Evolutionary conservation across 331 rosid genomes (phyloP).

Genomic region (Rosa hybrid): DNA sequence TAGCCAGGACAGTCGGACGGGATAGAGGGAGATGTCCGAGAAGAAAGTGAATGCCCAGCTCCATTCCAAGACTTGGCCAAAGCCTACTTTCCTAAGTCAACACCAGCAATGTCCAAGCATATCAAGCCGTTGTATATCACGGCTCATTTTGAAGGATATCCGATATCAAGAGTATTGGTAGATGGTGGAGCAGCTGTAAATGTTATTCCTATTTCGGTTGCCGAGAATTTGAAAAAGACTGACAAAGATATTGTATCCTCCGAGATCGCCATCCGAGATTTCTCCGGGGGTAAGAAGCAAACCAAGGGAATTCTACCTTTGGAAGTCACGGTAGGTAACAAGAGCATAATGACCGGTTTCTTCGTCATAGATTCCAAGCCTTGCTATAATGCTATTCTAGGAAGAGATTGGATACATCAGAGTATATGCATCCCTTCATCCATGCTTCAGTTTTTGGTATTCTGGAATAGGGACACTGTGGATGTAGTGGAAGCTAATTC

Average conservation of each 20-base stretch:
- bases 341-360: neutral
- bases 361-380: neutral
- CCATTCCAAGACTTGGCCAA: neutral
- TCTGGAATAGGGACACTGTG: neutral
- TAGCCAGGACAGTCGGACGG: neutral
- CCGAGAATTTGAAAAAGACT: too few relatives aligned
- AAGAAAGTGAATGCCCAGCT: neutral
- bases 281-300: too few relatives aligned
- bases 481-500: neutral
- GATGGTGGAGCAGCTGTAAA: too few relatives aligned
- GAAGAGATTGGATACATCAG: neutral
- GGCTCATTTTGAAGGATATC: too few relatives aligned
- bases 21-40: neutral
- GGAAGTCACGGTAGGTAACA: too few relatives aligned
- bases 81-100: neutral
- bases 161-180: too few relatives aligned
- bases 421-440: neutral
- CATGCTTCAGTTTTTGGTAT: neutral
- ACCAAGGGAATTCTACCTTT: too few relatives aligned
- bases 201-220: too few relatives aligned
- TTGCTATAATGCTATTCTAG: neutral
- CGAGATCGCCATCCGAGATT: too few relatives aligned
- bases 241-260: too few relatives aligned
- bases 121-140: too few relatives aligned
- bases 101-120: too few relatives aligned